Evolutionary conservation across 495 filamentous ascomycete genomes (phyloP).

Genomic region (Neurospora sp.): DNA sequence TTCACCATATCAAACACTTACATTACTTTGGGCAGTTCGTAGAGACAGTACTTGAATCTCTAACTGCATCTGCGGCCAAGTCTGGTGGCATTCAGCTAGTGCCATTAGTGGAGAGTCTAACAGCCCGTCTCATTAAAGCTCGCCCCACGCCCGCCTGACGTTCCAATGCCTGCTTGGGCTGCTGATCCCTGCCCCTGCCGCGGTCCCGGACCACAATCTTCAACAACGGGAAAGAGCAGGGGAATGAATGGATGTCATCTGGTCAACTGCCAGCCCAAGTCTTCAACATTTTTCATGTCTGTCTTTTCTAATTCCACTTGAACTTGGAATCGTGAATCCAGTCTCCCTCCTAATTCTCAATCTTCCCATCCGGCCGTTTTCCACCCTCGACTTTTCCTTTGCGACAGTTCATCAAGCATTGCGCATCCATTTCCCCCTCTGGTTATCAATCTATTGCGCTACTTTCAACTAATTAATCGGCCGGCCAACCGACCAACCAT

Average conservation of each 20-base stretch:
- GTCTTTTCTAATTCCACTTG: background rate
- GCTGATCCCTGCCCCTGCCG: background rate
- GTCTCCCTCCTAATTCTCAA: background rate
- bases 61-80: background rate
- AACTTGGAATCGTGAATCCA: background rate
- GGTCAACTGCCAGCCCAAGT: background rate
- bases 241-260: background rate
- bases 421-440: background rate
- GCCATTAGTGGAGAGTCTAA: background rate
- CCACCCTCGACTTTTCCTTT: background rate
- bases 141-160: background rate
- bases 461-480: background rate
- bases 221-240: background rate
- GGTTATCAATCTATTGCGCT: background rate
- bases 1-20: background rate
- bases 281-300: background rate
- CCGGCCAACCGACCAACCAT: background rate
- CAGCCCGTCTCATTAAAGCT: background rate
- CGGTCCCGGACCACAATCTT: background rate
- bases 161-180: background rate
- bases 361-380: background rate
- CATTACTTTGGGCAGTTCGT: background rate
- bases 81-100: background rate
- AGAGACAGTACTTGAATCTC: background rate
- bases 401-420: background rate